Conservation (phyloP, 2,329 filamentous ascomycete species). For the Samsoniella hepiali region DNA sequence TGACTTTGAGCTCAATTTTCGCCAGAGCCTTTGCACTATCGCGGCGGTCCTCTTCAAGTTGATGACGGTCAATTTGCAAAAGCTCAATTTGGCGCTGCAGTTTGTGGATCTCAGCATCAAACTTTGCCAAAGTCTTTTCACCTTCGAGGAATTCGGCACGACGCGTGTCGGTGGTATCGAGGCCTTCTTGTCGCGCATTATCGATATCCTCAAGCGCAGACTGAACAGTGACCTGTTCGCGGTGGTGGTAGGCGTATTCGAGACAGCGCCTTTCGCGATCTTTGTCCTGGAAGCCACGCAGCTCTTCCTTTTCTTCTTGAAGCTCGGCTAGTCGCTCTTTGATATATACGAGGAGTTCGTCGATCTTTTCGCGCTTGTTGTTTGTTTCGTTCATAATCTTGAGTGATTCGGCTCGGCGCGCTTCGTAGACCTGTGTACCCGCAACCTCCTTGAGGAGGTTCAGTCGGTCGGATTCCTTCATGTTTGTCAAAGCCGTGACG, state of each 20-base stretch:
- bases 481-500: constrained; percentile 93
- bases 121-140: constrained; percentile 72
- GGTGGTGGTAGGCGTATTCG: constrained; percentile 90
- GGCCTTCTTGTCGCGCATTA: constrained; percentile 72
- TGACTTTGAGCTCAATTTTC: constrained; percentile 81
- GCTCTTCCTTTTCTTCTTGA: constrained; percentile 95
- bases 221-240: constrained; percentile 77
- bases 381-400: constrained; percentile 98
- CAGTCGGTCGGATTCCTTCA: constrained; percentile 92
- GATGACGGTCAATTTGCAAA: constrained; percentile 76
- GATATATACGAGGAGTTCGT: constrained; percentile 87
- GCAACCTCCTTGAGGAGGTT: constrained; percentile 96
- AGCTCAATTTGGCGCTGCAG: constrained; percentile 81
- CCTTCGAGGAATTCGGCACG: constrained; percentile 72
- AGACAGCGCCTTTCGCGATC: constrained; percentile 88
- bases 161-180: constrained; percentile 80
- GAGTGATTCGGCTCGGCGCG: constrained; percentile 81
- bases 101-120: constrained; percentile 76
- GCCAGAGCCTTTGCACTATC: constrained; percentile 77
- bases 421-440: constrained; percentile 95
- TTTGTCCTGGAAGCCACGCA: constrained; percentile 90
- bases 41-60: constrained; percentile 85
- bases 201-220: constrained; percentile 80
- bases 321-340: constrained; percentile 84
- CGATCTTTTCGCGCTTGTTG: constrained; percentile 91